A percentile compares a stretch with the other conserved stretches of the same genome.
These are phyloP conservation scores for Pneumocystis sp. DNA, from an alignment of 1,139 yeast species.

Conservation along the genomic window DNA sequence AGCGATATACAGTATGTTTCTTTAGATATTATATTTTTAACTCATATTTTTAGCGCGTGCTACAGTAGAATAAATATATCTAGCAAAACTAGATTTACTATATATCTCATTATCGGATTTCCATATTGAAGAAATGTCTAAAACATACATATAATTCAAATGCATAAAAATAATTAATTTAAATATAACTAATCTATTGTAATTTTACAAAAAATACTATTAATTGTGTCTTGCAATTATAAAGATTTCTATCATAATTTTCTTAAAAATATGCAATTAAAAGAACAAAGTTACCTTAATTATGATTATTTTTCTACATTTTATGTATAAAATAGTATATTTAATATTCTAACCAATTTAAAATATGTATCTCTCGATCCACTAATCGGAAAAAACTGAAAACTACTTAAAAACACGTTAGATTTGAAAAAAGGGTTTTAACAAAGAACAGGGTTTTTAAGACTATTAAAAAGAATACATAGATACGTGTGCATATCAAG, in stretches of 20 bases:
- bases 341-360: no score
- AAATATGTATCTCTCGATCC: no score
- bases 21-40: neutral
- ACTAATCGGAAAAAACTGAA: no score
- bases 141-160: neutral
- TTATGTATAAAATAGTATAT: no score
- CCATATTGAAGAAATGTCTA: neutral
- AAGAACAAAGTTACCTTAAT: no score
- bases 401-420: no score
- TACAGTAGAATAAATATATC: neutral
- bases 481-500: neutral
- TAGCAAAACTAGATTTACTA: neutral
- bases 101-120: neutral
- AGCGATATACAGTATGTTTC: slow-evolving; percentile 51
- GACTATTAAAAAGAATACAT: neutral
- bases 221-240: no score
- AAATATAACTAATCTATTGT: no score
- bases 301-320: no score
- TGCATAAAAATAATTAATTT: neutral
- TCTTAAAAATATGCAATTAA: no score
- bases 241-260: no score
- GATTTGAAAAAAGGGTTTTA: no score
- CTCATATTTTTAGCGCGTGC: neutral
- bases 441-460: neutral
- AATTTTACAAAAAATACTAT: neutral